Base-by-base conservation (phyloP, 2,329 filamentous ascomycete genomes). In the Amauroascus verrucosus region DNA sequence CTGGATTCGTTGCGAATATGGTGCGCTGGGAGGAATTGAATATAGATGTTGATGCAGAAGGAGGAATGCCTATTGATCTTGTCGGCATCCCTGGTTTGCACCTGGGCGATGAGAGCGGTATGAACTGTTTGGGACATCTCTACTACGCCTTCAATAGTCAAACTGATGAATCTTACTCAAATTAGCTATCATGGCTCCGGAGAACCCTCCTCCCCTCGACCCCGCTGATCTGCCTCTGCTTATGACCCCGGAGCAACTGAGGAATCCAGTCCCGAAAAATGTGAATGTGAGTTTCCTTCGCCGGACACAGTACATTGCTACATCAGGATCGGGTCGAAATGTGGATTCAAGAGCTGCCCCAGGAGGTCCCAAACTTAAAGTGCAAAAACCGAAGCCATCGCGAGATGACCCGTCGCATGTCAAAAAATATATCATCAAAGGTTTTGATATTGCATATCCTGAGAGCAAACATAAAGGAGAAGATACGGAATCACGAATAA, bases 11-110 rank as follows among this genome's bases (percentile, higher is more conserved):
- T 28, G 93, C 90, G 44, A 83, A 88, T 58, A 76, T 98, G 61
- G 88, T 87, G 16, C 79, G 91, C 64, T 89, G 95, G 65, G 93
- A 97, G 74, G 87, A 91, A 50, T 77, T 95, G 47, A 97, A 96
- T 66, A 93, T 98, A 57, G 93, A 98, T 71, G 89, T 89, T 28
- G 93, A 98, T 79, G 93, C 90, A 7, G 93, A 98, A 75, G 80
- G 97, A 62, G 93, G 93, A 54, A 97, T 98, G 93, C 89, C 90
- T 56, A 82, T 98, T 66, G 91, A 97, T 68, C 74, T 98, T 61
- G 86, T 97, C 54, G 93, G 93, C 64, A 88, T 97, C 74, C 91
- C 91, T 6, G 89, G 90, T 28, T 84, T 97, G 54, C 96, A 97
- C 65, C 84, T 97, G 64, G 91, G 90, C 55, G 89, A 97, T 68